Evolutionary conservation across 1,139 yeast genomes (phyloP).

Genomic region (Zygotorulaspora mrakii): DNA sequence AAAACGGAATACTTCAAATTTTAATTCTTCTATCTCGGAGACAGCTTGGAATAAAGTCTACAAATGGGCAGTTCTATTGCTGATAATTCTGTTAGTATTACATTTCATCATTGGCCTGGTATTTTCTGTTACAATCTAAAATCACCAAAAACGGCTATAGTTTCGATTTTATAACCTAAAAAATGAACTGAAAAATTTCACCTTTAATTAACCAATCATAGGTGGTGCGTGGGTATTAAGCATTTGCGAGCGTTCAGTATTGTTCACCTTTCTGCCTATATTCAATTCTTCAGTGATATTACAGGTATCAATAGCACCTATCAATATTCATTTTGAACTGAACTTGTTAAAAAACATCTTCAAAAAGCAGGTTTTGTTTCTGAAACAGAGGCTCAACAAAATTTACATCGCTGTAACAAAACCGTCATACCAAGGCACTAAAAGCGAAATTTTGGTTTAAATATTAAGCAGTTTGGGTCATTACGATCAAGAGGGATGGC

Average conservation of each 20-base stretch:
- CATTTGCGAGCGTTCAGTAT: conserved; percentile 1
- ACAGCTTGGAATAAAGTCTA: conserved; percentile 3
- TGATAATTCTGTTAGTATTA: not conserved
- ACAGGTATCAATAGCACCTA: not conserved
- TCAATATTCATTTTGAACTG: not conserved
- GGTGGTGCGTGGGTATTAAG: conserved; percentile 12
- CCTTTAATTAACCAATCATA: conserved; percentile 1
- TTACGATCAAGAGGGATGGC: conserved; percentile 44
- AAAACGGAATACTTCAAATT: not conserved
- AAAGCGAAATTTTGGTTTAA: not conserved
- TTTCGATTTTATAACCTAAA: not conserved
- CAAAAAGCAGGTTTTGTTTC: not conserved
- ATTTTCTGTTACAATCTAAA: conserved; percentile 1
- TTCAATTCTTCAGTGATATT: not conserved
- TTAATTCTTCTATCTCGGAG: not conserved
- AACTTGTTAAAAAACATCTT: not conserved
- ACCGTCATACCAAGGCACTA: not conserved
- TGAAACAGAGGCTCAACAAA: not conserved
- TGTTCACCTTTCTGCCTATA: conserved; percentile 1
- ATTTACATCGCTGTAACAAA: not conserved
- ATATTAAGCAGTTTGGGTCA: not conserved
- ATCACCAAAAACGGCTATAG: conserved; percentile 1
- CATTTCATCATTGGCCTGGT: conserved; percentile 9
- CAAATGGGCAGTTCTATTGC: conserved; percentile 7
- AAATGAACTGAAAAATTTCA: conserved; percentile 9